Evolutionary conservation across 768 basidiomycete species (phyloP).

Genomic region (Tricholoma sp.): DNA sequence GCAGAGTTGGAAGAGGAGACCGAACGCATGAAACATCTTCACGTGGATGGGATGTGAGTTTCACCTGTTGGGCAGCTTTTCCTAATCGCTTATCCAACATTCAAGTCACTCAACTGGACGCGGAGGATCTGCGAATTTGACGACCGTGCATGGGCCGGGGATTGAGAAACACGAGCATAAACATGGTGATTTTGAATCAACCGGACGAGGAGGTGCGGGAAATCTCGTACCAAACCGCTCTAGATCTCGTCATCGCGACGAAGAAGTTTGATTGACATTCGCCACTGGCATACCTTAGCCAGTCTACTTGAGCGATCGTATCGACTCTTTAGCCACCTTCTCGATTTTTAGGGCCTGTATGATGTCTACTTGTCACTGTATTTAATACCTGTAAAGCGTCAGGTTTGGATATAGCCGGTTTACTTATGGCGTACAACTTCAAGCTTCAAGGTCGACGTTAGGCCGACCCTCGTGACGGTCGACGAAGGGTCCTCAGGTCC

Average conservation of each 20-base stretch:
- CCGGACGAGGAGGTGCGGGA: slow-evolving; percentile 6
- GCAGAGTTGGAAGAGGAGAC: slow-evolving; percentile 11
- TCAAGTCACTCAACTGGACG: slow-evolving; percentile 7
- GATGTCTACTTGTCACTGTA: no score
- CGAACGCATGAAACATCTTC: neutral
- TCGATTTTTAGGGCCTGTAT: no score
- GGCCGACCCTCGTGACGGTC: no score
- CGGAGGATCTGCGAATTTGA: slow-evolving; percentile 4
- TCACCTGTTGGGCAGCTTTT: no score
- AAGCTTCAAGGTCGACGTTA: no score
- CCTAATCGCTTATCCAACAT: neutral
- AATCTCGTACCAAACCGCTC: slow-evolving; percentile 6
- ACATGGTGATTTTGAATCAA: slow-evolving; percentile 2
- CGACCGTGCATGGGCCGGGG: neutral
- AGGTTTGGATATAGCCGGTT: no score
- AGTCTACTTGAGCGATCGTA: no score
- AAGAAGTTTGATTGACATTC: neutral
- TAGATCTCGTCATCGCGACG: neutral
- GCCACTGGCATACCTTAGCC: no score
- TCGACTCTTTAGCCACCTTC: no score
- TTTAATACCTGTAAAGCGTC: no score
- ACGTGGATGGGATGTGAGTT: neutral
- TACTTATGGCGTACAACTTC: no score
- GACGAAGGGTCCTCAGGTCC: no score
- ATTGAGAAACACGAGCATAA: slow-evolving; percentile 1